Base-by-base conservation (phyloP, 306 rosid genomes). In the Clitoria ternatea region DNA sequence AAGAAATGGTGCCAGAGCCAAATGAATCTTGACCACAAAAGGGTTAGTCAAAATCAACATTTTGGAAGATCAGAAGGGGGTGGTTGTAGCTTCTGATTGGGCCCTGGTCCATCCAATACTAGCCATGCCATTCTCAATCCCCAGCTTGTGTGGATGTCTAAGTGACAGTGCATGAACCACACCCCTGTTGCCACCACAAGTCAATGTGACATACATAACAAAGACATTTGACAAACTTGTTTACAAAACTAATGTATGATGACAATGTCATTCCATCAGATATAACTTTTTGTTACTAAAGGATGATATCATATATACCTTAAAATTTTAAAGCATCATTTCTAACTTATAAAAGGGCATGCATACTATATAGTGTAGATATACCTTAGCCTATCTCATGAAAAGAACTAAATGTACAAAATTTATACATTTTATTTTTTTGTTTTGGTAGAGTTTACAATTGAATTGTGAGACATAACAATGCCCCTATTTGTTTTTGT, bases 101-200 rank as follows among this genome's bases (percentile, higher is more conserved):
- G 70, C 14, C 67, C 81, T 3, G 90, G 54, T 44, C 92, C 95
- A 18, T 92, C 92, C 33, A 84, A 60, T 15, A 92, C 96, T 14
- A 89, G 67, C 96, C 97, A 89, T 27, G 89, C 89, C 97, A 92
- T 92, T 69, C 83, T 89, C 26, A 92, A 70, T 26, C 97, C 97
- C 96, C 97, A 89, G 74, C 98, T 92, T 33, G 98, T 89, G 44
- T 92, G 98, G 8, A 92, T 50, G 19, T 92, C 96, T 13, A 92
- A 64, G 81, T 92, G 98, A 69, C 96, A 92, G 77, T 92, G 98
- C 98, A 92, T 92, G 60, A 92, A 76, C 98, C 98, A 89, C 44
- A 84, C 89, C 26, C 97, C 97, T 89, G 84, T 78, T 72, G 43
- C 39, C 55, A 68, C 17, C 63, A 60, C 39, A 70, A 9, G 66